Base-by-base conservation (phyloP, 495 filamentous ascomycete species). In the Rostrohypoxylon terebratum region DNA sequence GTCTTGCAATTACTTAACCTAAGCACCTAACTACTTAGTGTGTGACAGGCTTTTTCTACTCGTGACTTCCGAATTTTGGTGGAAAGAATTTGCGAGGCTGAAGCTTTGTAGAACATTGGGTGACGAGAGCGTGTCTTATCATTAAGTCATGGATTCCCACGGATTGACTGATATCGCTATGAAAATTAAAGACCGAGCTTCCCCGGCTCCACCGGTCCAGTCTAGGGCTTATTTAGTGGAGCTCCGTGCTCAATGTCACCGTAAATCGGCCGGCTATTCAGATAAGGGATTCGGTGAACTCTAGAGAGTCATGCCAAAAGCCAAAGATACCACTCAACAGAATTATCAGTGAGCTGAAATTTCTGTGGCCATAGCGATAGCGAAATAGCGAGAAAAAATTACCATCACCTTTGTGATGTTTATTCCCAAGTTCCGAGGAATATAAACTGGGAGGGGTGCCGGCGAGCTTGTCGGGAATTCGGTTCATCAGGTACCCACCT, bases 211-310 rank as follows among this genome's bases (percentile, higher is more conserved):
- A 63, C 45, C 59, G 40, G 59, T n/a, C 14, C 21, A 33, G 54
- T 28, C 14, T 47, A 55, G 63, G 18, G 63, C 62, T 72, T 63
- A 63, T 68, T 71, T 68, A 68, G 53, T 64, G 69, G 69, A 44
- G 44, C 34, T 40, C 45, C 38, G 48, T 40, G 11, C 18, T 16
- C 11, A 28, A 48, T 54, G 34, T 11, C 14, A 25, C 65, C 70
- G 65, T 40, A 61, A 65, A 65, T 73, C 60, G 65, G 48, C 64
- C 60, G 70, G 45, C n/a, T 44, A 38, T 25, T 51, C 20, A 50
- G 20, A 57, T n/a, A 18, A 59, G 23, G 14, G n/a, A n/a, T n/a
- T 50, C 9, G 21, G 45, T 25, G 59, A 59, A 53, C n/a, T 42
- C 55, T 16, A 20, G 21, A 18, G 28, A 28, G 28, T 42, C 4